Conservation (phyloP, 345 rosid genomes). For the Brassica carinata region DNA sequence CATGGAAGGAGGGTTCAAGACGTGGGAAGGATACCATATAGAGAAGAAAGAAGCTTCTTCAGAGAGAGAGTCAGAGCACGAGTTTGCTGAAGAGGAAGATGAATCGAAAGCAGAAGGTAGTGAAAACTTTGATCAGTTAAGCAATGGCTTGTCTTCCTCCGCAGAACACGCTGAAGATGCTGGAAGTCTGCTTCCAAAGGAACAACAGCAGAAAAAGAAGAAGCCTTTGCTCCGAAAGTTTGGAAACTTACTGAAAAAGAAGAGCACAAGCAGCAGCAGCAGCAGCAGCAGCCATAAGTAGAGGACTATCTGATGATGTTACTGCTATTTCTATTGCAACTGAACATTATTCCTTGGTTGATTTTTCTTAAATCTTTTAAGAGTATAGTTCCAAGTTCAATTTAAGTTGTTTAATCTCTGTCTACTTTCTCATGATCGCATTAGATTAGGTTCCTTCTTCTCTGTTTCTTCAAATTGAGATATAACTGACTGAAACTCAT, state of each 20-base stretch:
- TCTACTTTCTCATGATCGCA: constrained; percentile 4
- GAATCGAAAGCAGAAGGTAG: constrained; percentile 66
- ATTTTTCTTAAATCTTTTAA: constrained; percentile 22
- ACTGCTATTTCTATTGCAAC: constrained; percentile 4
- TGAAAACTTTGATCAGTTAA: constrained; percentile 63
- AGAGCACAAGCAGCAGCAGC: constrained; percentile 50
- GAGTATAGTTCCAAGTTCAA: constrained; percentile 2
- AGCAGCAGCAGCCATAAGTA: constrained; percentile 55
- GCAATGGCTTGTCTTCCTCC: constrained; percentile 51
- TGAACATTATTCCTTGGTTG: constrained; percentile 24
- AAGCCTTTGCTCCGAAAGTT: constrained; percentile 86
- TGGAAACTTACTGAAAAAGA: constrained; percentile 90
- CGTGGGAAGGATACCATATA: constrained; percentile 89
- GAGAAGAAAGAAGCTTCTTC: constrained; percentile 89
- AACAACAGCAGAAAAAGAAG: constrained; percentile 80
- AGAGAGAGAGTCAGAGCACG: constrained; percentile 68
- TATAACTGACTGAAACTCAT: background rate
- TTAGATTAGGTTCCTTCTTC: background rate
- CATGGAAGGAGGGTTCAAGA: constrained; percentile 65
- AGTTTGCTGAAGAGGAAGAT: constrained; percentile 71
- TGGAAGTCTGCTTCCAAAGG: constrained; percentile 58
- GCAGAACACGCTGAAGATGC: constrained; percentile 58
- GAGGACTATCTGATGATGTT: background rate
- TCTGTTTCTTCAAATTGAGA: background rate
- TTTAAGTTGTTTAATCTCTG: constrained; percentile 12